Evolutionary conservation across 148 eudicot genomes (phyloP), one percentile per base, ranked within the genome.

Genomic region (Silene uniflora): DNA sequence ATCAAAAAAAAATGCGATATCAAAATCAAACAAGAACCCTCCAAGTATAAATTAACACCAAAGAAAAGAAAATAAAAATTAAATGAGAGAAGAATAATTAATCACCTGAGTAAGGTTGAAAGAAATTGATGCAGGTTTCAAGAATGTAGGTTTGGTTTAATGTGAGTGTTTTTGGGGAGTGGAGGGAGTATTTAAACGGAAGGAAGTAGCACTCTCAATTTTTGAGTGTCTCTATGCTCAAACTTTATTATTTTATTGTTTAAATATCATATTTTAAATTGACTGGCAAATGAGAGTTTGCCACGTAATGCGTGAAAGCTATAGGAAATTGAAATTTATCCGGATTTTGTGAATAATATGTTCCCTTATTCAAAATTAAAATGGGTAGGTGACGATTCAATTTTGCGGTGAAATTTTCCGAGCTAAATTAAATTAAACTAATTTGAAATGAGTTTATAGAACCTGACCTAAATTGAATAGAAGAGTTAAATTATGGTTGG

Each of bases 301-400:
- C 19, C 76, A 72, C 71, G 72, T 78, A 2, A n/a, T 29, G 35
- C 46, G 17, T 25, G 14, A 60, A 62, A 61, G 69, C 74, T 24
- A 5, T 39, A 52, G 64, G 10, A 12, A 60, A 13, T 52, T 61
- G n/a, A 76, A 76, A 69, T 44, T 56, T 16, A 21, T 10, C 29
- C 66, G 49, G 47, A 29, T 54, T 52, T 61, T n/a, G 19, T 61
- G 65, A 61, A 61, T 61, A 2, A 60, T 60, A 60, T 60, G 10
- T n/a, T 19, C 11, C 22, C 63, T 21, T 61, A 61, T 61, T 61
- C 65, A 61, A 21, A 61, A 19, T 61, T 39, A 39, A 39, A 39
- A 39, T 39, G 44, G 44, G 44, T 39, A 39, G 44, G 10, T 39
- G 44, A 39, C 3, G 8, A 39, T 39, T 9, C 9, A 6, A 39